phyloP scores from a whole-genome alignment of 331 rosid species.

The Stylosanthes scabra region DNA sequence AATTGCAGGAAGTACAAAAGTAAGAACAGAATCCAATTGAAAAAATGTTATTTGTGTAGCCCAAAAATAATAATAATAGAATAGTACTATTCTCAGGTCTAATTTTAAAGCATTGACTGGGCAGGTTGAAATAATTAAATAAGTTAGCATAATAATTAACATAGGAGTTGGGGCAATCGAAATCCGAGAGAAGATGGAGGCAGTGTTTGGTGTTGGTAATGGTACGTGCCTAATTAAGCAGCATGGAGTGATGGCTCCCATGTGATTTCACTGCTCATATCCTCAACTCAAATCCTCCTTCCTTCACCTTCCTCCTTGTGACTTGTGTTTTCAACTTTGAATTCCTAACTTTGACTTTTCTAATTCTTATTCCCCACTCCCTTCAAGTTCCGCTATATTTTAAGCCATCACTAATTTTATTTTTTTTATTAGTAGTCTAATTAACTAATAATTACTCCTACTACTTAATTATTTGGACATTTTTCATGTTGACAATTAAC shows the following conservation, averaged over 20 bases:
- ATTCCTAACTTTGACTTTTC: slow-evolving; percentile 31
- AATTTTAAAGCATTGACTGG: no score
- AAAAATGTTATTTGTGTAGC: no score
- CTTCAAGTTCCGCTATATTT: background rate
- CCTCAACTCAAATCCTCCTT: background rate
- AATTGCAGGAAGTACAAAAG: no score
- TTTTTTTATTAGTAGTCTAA: no score
- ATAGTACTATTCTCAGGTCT: no score
- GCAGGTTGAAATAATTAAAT: no score
- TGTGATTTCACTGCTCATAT: slow-evolving; percentile 36
- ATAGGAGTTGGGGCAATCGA: background rate
- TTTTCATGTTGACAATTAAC: no score
- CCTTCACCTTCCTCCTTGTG: background rate
- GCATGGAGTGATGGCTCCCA: slow-evolving; percentile 21
- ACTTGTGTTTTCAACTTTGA: slow-evolving; percentile 23
- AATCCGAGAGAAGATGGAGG: background rate
- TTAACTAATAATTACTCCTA: no score
- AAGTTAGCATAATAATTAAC: background rate
- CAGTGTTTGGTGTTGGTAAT: background rate
- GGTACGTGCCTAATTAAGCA: slow-evolving; percentile 5
- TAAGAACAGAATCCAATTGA: no score
- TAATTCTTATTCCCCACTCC: background rate
- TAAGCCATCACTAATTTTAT: no score
- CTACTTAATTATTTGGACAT: no score
- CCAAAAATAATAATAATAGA: no score